Evolutionary conservation across 2,329 filamentous ascomycete species (phyloP).

Genomic region (Scedosporium aurantiacum): DNA sequence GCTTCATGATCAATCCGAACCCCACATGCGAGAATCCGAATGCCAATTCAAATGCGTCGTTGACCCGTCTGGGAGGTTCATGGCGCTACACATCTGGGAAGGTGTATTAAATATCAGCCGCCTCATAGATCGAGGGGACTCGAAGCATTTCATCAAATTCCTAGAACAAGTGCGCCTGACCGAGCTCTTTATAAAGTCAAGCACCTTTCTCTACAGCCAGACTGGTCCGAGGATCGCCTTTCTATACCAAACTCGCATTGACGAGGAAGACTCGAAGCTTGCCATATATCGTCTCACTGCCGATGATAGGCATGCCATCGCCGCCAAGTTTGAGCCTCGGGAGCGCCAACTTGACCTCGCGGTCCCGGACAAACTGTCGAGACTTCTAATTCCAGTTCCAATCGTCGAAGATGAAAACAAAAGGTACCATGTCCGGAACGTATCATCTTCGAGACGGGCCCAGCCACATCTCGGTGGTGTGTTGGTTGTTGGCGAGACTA

Average conservation of each 20-base stretch:
- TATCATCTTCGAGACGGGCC: slow-evolving; percentile 23
- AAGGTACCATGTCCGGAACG: slow-evolving; percentile 48
- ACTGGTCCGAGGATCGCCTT: slow-evolving; percentile 48
- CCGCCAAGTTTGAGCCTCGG: slow-evolving; percentile 44
- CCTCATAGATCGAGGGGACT: slow-evolving; percentile 23
- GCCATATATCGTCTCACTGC: slow-evolving; percentile 48
- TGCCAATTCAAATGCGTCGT: slow-evolving; percentile 74
- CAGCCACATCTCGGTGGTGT: slow-evolving; percentile 57
- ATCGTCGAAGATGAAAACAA: slow-evolving; percentile 43
- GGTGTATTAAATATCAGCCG: slow-evolving; percentile 46
- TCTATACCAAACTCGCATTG: slow-evolving; percentile 42
- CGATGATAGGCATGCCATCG: slow-evolving; percentile 44
- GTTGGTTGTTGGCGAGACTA: slow-evolving; percentile 68
- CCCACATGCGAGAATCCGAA: slow-evolving; percentile 63
- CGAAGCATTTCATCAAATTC: slow-evolving; percentile 4
- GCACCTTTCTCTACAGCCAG: slow-evolving; percentile 45
- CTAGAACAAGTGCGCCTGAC: slow-evolving; percentile 46
- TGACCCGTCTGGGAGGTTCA: slow-evolving; percentile 60
- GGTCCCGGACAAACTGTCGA: slow-evolving; percentile 43
- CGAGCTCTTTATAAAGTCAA: slow-evolving; percentile 48
- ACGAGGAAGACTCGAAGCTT: slow-evolving; percentile 41
- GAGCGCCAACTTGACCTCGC: slow-evolving; percentile 44
- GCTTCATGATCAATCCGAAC: slow-evolving; percentile 44
- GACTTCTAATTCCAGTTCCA: slow-evolving; percentile 52
- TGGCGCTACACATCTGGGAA: slow-evolving; percentile 50